Evolutionary conservation across 2,329 filamentous ascomycete species (phyloP).

Genomic region (Aspergillus intermedius): DNA sequence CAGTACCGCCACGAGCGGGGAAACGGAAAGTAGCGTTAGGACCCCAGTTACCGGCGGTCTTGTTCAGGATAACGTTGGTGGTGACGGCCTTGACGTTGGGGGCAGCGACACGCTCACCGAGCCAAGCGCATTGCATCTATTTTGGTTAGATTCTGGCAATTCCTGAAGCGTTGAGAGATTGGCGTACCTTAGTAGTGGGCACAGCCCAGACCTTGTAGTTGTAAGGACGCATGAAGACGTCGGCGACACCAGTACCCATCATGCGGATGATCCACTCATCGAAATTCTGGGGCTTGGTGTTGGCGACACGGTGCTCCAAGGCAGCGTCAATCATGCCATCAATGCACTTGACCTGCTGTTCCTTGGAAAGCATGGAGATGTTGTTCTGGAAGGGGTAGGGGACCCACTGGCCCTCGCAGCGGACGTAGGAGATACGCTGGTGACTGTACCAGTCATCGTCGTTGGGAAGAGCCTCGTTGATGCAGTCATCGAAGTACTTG

Average conservation of each 20-base stretch:
- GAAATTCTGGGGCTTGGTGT: conserved; percentile 90
- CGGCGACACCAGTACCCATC: conserved; percentile 80
- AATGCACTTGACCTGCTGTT: conserved; percentile 90
- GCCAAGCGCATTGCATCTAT: conserved; percentile 98
- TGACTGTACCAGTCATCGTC: conserved; percentile 95
- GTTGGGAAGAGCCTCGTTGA: conserved; percentile 92
- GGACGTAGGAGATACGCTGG: conserved; percentile 97
- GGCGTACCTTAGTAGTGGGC: conserved; percentile 81
- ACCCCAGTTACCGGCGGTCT: conserved; percentile 95
- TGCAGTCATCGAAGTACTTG: conserved; percentile 99
- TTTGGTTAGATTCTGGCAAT: background rate
- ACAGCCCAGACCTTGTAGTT: conserved; percentile 99
- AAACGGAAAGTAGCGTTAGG: conserved; percentile 98
- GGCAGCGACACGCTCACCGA: conserved; percentile 95
- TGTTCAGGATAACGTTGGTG: conserved; percentile 90
- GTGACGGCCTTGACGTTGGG: conserved; percentile 92
- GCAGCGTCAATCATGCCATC: conserved; percentile 95
- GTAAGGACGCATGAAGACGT: conserved; percentile 98
- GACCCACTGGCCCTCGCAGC: conserved; percentile 93
- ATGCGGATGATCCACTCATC: conserved; percentile 97
- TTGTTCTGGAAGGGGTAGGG: conserved; percentile 99
- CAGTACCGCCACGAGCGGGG: conserved; percentile 89
- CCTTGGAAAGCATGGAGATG: conserved; percentile 95
- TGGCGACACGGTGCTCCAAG: conserved; percentile 75
- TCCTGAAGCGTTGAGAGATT: background rate